Conservation (phyloP, 495 filamentous ascomycete genomes). For the Annulohypoxylon stygium region DNA sequence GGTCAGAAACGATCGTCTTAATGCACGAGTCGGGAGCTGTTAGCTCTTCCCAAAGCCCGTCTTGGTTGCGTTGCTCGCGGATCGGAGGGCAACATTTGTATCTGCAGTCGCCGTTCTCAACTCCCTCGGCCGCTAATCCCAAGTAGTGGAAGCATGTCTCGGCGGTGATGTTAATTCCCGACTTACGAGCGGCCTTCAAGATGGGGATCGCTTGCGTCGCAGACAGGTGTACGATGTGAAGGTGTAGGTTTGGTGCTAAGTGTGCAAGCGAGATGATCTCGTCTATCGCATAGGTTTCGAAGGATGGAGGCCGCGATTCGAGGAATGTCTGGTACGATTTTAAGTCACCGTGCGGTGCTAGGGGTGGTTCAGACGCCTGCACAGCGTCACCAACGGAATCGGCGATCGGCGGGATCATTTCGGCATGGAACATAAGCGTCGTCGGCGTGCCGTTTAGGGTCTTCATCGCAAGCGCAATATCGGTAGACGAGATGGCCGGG, state of each 20-base stretch:
- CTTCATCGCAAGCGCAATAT: slow-evolving; percentile 83
- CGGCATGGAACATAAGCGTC: slow-evolving; percentile 97
- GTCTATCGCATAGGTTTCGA: slow-evolving; percentile 92
- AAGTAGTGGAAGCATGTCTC: slow-evolving; percentile 99
- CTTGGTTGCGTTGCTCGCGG: slow-evolving; percentile 83
- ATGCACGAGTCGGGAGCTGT: slow-evolving; percentile 80
- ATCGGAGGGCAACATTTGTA: slow-evolving; percentile 99
- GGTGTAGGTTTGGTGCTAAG: slow-evolving; percentile 82
- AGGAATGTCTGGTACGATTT: slow-evolving; percentile 91
- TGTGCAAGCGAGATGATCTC: slow-evolving; percentile 85
- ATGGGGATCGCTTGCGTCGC: slow-evolving; percentile 93
- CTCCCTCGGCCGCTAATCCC: slow-evolving; percentile 86
- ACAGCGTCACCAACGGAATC: slow-evolving; percentile 84
- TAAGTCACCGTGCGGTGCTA: slow-evolving; percentile 79
- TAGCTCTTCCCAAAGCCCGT: slow-evolving; percentile 89
- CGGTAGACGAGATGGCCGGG: slow-evolving; percentile 83
- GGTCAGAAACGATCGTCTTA: slow-evolving; percentile 94
- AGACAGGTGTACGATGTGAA: slow-evolving; percentile 96
- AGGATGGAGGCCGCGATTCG: slow-evolving; percentile 86
- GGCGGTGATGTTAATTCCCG: slow-evolving; percentile 90
- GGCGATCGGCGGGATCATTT: slow-evolving; percentile 93
- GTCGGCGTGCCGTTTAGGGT: slow-evolving; percentile 82
- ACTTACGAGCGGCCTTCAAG: slow-evolving; percentile 81
- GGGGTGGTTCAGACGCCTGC: slow-evolving; percentile 77
- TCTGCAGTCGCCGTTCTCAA: slow-evolving; percentile 89